Base-by-base conservation (phyloP, 257 asterid genomes). In the Scutellaria galericulata region DNA sequence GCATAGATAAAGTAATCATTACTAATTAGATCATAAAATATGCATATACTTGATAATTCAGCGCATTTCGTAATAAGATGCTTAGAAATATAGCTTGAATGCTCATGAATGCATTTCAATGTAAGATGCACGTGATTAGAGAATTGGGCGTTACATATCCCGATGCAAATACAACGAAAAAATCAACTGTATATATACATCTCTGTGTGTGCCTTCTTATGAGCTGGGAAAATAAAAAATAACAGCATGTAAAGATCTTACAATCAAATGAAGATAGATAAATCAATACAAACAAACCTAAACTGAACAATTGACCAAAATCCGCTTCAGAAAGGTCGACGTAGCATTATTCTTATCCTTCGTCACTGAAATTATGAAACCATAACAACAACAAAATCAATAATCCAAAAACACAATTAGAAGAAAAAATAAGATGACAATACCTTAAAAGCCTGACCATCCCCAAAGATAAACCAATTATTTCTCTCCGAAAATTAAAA, bases 241-340 rank as follows among this genome's bases (percentile, higher is more conserved):
- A 2, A 31, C 37, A 0, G 5, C 37, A 31, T 2, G 1, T 9
- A 48, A 75, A n/a, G 24, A 62, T 9, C 11, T 37, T 42, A 47
- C 6, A 20, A 15, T 54, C 45, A 13, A 44, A 46, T 9, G 18
- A 45, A 52, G 13, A 37, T 1, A 61, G 39, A 66, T 39, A 53
- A 24, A 45, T 46, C 9, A 54, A 77, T 9, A 27, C n/a, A 70
- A 75, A 73, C 42, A 74, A 79, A 94, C 97, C 98, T 89, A 95
- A 81, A 89, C 80, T 70, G 93, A 84, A 68, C 98, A 91, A 68
- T 80, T 88, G 75, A 85, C 75, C 80, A 90, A 78, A 73, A 91
- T 66, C 71, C 90, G 81, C 78, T 80, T 86, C 74, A 91, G 86
- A 45, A 88, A 50, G 24, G 91, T 78, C 60, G 91, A 74, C n/a